These are phyloP conservation scores for Globisporangium irregulare DNA, from an alignment of 352 stramenopile genomes.

Conservation along the genomic window DNA sequence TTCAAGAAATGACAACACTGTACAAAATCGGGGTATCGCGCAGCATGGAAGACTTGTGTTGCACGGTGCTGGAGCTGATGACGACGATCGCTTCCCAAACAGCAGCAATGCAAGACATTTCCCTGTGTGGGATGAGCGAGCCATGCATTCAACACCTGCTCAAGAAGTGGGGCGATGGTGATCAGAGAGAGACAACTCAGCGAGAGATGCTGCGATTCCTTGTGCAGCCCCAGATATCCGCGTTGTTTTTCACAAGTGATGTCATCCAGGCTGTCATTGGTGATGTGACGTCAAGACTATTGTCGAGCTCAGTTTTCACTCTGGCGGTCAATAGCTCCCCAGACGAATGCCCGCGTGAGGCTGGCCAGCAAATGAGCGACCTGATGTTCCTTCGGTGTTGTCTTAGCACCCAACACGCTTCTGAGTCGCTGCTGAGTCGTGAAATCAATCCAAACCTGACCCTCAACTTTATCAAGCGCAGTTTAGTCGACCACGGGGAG, in stretches of 20 bases:
- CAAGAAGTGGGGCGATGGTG: neutral
- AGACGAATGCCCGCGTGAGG: slow-evolving; percentile 28
- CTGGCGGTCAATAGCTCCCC: slow-evolving; percentile 36
- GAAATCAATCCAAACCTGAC: neutral
- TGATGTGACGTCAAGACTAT: slow-evolving; percentile 15
- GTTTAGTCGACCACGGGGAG: slow-evolving; percentile 23
- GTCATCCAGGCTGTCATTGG: slow-evolving; percentile 17
- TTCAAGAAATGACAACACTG: slow-evolving; percentile 4
- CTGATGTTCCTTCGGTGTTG: slow-evolving; percentile 30
- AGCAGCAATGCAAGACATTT: neutral
- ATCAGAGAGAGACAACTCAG: neutral
- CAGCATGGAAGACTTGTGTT: neutral
- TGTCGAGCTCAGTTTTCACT: slow-evolving; percentile 23
- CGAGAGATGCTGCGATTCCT: slow-evolving; percentile 11
- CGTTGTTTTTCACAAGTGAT: slow-evolving; percentile 16
- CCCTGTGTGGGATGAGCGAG: neutral
- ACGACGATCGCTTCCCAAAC: neutral
- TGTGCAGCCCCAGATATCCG: neutral
- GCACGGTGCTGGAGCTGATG: slow-evolving; percentile 1
- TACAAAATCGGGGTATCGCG: neutral
- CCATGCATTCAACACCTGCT: slow-evolving; percentile 5
- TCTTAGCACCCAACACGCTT: slow-evolving; percentile 30
- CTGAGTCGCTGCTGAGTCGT: neutral
- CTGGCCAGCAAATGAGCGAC: slow-evolving; percentile 16
- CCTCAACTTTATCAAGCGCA: slow-evolving; percentile 28